Percentiles rank a stretch among this genome's conserved stretches.
Conservation (phyloP, 2,329 filamentous ascomycete genomes). For the Aspergillus glaucus region DNA sequence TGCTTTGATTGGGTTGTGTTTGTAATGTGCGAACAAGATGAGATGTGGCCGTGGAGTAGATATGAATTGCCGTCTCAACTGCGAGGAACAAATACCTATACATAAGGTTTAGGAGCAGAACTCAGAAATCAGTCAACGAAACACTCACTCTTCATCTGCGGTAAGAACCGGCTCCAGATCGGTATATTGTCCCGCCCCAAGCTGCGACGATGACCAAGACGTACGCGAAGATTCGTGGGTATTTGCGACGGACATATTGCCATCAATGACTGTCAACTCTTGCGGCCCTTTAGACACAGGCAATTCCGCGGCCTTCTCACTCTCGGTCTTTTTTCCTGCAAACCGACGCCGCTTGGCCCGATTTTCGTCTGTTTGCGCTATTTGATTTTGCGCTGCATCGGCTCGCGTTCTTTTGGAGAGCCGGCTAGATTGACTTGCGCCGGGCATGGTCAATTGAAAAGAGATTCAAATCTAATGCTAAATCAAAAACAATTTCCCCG, state of each 20-base stretch:
- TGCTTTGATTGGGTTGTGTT: conserved; percentile 40
- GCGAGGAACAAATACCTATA: conserved; percentile 66
- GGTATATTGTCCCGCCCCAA: conserved; percentile 51
- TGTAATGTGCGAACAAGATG: conserved; percentile 68
- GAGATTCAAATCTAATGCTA: background rate
- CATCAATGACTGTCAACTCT: background rate
- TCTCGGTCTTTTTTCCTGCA: conserved; percentile 14
- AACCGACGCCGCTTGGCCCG: conserved; percentile 26
- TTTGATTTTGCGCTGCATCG: conserved; percentile 21
- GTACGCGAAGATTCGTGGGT: conserved; percentile 1
- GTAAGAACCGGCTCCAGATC: conserved; percentile 53
- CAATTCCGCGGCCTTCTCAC: conserved; percentile 13
- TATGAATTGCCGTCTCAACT: conserved; percentile 67
- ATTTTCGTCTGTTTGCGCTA: conserved; percentile 16
- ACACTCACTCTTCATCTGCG: conserved; percentile 48
- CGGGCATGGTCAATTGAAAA: conserved; percentile 6
- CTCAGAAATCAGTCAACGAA: background rate
- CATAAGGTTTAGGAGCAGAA: conserved; percentile 5
- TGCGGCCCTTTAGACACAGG: background rate
- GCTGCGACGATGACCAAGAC: conserved; percentile 44
- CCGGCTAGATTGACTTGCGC: conserved; percentile 11
- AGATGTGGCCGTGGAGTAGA: conserved; percentile 77
- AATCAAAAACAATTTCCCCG: too few species aligned
- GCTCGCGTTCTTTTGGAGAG: conserved; percentile 26
- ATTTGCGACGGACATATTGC: background rate